Evolutionary conservation across 1,139 yeast species (phyloP).

Genomic region (Geotrichum fermentans): DNA sequence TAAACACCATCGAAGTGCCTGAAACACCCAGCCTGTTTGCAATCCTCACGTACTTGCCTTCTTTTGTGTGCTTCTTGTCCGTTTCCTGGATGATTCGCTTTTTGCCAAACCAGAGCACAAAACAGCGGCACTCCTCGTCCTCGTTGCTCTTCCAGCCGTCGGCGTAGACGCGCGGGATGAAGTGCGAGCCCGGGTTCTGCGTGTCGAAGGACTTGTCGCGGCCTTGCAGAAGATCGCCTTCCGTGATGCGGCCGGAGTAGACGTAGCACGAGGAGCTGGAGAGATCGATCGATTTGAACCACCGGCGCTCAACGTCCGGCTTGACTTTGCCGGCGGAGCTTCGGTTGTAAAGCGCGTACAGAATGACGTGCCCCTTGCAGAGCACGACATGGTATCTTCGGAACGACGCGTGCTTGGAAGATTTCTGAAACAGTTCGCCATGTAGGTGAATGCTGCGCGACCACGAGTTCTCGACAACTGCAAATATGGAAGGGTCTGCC

Average conservation of each 20-base stretch:
- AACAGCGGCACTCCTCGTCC: constrained; percentile 65
- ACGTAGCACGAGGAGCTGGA: constrained; percentile 54
- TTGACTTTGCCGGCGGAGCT: constrained; percentile 28
- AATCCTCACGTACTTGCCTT: constrained; percentile 13
- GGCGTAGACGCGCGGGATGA: constrained; percentile 64
- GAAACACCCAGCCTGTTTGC: constrained; percentile 56
- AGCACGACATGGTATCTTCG: constrained; percentile 56
- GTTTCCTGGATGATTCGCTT: constrained; percentile 42
- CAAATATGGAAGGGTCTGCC: constrained; percentile 48
- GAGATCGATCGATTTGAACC: constrained; percentile 46
- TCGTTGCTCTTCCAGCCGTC: constrained; percentile 87
- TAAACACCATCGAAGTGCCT: constrained; percentile 65
- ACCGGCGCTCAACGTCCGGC: constrained; percentile 26
- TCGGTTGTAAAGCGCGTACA: constrained; percentile 46
- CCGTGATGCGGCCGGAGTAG: constrained; percentile 64
- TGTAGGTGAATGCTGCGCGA: constrained; percentile 53
- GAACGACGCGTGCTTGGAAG: constrained; percentile 64
- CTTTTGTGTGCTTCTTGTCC: background rate
- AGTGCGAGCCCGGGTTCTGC: constrained; percentile 50
- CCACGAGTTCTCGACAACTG: constrained; percentile 39
- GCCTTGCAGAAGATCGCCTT: constrained; percentile 48
- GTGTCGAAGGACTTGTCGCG: constrained; percentile 46
- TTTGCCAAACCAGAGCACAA: constrained; percentile 78
- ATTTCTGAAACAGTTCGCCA: constrained; percentile 65
- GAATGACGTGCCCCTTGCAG: constrained; percentile 61